These are phyloP conservation scores for maize (Zea mays) DNA, from an alignment of 176 grass and related monocot genomes.

Conservation along the genomic window DNA sequence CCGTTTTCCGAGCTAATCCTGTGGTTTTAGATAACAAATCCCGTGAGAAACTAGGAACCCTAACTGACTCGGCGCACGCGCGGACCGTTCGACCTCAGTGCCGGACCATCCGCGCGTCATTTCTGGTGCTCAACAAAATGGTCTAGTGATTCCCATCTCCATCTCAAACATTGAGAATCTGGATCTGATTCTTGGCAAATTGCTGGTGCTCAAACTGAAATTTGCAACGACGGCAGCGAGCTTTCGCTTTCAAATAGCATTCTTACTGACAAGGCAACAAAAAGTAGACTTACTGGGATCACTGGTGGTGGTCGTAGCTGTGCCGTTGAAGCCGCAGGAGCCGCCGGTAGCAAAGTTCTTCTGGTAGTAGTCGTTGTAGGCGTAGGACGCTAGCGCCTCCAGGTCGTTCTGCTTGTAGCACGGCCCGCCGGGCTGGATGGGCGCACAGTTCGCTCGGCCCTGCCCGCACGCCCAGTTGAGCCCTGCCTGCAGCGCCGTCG, in stretches of 20 bases:
- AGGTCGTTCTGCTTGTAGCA: conserved; percentile 78
- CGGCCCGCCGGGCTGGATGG: conserved; percentile 62
- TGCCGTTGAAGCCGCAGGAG: conserved; percentile 69
- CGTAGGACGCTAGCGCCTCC: conserved; percentile 72
- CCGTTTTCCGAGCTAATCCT: no score
- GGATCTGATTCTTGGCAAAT: no score
- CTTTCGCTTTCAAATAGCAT: neutral
- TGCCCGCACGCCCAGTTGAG: conserved; percentile 75
- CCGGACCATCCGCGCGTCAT: no score
- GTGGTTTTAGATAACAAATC: no score
- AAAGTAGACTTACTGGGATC: conserved; percentile 64
- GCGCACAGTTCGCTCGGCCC: conserved; percentile 65
- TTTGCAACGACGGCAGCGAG: neutral
- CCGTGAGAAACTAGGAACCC: no score
- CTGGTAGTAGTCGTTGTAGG: conserved; percentile 95
- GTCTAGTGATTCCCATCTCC: no score
- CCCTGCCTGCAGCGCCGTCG: conserved; percentile 51
- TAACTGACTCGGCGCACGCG: no score
- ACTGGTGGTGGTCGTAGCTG: conserved; percentile 32
- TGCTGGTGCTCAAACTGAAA: neutral
- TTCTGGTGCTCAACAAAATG: no score
- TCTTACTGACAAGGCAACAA: neutral
- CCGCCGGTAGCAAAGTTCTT: conserved; percentile 38
- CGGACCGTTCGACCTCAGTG: no score
- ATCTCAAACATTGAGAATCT: no score